These are phyloP conservation scores for Syncephalastrum racemosum DNA, from an alignment of 371 early-diverging fungal genomes.

Conservation along the genomic window DNA sequence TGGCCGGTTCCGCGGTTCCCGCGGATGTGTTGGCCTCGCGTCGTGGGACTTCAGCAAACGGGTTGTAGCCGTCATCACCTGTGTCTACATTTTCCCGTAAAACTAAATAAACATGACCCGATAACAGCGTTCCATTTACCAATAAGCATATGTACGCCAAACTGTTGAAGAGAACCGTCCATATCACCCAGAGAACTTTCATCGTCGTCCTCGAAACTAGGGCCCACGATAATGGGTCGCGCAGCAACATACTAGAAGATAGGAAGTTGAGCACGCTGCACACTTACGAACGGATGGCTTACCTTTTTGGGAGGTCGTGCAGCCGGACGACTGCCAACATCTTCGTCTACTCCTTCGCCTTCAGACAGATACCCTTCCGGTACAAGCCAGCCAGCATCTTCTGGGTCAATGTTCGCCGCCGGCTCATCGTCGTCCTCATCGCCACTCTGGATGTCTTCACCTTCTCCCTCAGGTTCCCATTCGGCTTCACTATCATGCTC, in stretches of 20 bases:
- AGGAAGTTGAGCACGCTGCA: not conserved
- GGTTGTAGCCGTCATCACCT: constrained; percentile 25
- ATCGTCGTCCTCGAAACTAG: constrained; percentile 44
- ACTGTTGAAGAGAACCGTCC: no score
- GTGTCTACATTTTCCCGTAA: not conserved
- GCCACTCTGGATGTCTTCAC: constrained; percentile 83
- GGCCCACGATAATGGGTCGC: constrained; percentile 53
- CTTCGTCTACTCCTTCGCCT: constrained; percentile 67
- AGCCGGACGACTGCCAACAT: constrained; percentile 14
- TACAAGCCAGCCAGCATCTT: constrained; percentile 65
- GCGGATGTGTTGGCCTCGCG: not conserved
- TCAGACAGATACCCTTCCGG: constrained; percentile 83
- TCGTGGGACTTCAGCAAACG: constrained; percentile 13
- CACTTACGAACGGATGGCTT: not conserved
- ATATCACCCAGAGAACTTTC: constrained; percentile 23
- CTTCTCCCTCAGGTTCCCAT: constrained; percentile 91
- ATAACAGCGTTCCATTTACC: constrained; percentile 3
- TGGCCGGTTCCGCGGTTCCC: not conserved
- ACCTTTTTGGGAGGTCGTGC: constrained; percentile 24
- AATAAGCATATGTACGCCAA: constrained; percentile 1
- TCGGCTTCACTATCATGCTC: constrained; percentile 87
- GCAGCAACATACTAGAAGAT: constrained; percentile 16
- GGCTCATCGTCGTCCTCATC: constrained; percentile 68
- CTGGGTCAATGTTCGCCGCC: constrained; percentile 41
- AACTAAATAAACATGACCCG: constrained; percentile 1